Evolutionary conservation across 768 basidiomycete species (phyloP).

Genomic region (Panaeolus cyanescens): DNA sequence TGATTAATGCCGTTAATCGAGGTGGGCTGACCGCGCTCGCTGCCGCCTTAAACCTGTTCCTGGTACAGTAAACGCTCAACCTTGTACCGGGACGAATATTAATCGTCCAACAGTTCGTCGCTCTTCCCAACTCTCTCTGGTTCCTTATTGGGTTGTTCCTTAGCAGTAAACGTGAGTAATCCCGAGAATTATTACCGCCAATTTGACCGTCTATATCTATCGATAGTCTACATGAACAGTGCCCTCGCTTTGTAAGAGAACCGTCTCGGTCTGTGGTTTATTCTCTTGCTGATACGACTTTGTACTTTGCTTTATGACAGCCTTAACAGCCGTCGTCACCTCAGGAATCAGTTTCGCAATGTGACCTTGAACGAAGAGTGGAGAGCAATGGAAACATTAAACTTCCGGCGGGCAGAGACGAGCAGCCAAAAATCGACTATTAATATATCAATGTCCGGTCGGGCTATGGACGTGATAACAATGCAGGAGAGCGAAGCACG

Average conservation of each 20-base stretch:
- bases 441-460: no score
- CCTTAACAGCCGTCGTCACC: background rate
- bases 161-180: background rate
- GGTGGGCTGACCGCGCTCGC: background rate
- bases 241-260: background rate
- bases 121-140: background rate
- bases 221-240: background rate
- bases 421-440: no score
- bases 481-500: no score
- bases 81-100: background rate
- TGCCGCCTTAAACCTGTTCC: background rate
- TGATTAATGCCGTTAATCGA: background rate
- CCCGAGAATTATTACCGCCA: background rate
- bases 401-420: no score
- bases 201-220: background rate
- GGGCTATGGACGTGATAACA: no score
- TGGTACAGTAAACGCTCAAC: background rate
- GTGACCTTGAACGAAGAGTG: no score
- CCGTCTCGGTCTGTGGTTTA: background rate
- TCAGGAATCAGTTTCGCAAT: no score
- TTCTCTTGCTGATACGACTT: background rate
- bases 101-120: background rate
- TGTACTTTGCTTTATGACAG: background rate
- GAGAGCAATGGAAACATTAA: no score
- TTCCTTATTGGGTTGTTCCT: background rate